phyloP scores from a whole-genome alignment of 108 stramenopile genomes.

The Fragilaria radians region DNA sequence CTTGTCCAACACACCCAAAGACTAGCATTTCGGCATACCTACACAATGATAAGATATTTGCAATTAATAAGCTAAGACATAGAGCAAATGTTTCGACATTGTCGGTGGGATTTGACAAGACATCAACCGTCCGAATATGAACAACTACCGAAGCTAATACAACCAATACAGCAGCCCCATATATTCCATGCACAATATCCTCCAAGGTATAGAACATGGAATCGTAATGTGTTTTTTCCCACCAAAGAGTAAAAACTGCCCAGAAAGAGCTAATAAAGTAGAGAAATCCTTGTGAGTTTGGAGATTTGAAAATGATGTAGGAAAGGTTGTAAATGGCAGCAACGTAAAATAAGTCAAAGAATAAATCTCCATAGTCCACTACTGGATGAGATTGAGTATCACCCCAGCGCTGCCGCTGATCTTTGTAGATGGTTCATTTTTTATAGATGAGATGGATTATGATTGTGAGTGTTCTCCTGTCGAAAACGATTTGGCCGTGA shows the following conservation, averaged over 20 bases:
- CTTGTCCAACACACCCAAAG: not conserved
- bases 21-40: not conserved
- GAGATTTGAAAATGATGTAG: not conserved
- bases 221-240: constrained; percentile 24
- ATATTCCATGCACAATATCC: constrained; percentile 23
- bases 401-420: constrained; percentile 17
- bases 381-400: constrained; percentile 9
- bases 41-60: not conserved
- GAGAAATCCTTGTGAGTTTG: not conserved
- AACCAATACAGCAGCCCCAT: constrained; percentile 17
- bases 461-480: not conserved
- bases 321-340: constrained; percentile 22
- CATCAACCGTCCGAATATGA: constrained; percentile 23
- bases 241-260: constrained; percentile 24
- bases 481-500: not conserved
- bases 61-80: not conserved
- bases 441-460: not conserved
- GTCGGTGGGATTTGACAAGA: constrained; percentile 15
- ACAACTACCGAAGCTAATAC: constrained; percentile 18
- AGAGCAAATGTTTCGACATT: constrained; percentile 25
- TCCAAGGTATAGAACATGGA: constrained; percentile 18
- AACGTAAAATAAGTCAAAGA: constrained; percentile 30
- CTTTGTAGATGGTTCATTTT: not conserved
- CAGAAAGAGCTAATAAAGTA: constrained; percentile 14
- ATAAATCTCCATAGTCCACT: constrained; percentile 25